These are phyloP conservation scores for Flaveria brownii DNA, from an alignment of 129 eudicot species.

Conservation along the genomic window DNA sequence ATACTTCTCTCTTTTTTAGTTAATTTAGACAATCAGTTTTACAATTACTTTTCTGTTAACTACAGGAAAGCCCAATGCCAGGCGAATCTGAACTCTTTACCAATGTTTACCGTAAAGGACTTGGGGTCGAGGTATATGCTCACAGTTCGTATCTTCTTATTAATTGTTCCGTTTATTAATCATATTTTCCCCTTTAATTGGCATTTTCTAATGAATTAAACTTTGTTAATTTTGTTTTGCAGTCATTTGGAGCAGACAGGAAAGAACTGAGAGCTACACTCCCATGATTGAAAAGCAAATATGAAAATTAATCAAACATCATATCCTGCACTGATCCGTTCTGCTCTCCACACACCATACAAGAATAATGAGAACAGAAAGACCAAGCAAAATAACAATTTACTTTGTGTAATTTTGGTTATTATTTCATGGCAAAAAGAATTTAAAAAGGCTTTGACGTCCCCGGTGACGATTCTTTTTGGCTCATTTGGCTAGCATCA, in stretches of 20 bases:
- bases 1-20: not conserved
- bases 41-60: conserved; percentile 17
- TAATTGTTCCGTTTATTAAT: not conserved
- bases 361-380: conserved; percentile 39
- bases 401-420: conserved; percentile 11
- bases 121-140: conserved; percentile 73
- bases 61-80: conserved; percentile 91
- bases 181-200: not conserved
- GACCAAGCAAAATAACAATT: conserved; percentile 22
- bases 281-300: conserved; percentile 47
- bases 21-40: not conserved
- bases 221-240: conserved; percentile 30
- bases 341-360: conserved; percentile 18
- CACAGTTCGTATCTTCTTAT: conserved; percentile 2
- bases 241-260: conserved; percentile 89
- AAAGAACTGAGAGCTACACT: conserved; percentile 76
- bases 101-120: conserved; percentile 84
- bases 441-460: conserved; percentile 16
- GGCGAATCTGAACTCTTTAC: conserved; percentile 80
- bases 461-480: conserved; percentile 27
- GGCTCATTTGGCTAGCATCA: conserved; percentile 24
- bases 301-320: not conserved
- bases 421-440: conserved; percentile 15
- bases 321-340: not conserved
- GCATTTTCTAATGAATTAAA: not conserved